Evolutionary conservation across 768 basidiomycete genomes (phyloP).

Genomic region (Suillus variegatus): DNA sequence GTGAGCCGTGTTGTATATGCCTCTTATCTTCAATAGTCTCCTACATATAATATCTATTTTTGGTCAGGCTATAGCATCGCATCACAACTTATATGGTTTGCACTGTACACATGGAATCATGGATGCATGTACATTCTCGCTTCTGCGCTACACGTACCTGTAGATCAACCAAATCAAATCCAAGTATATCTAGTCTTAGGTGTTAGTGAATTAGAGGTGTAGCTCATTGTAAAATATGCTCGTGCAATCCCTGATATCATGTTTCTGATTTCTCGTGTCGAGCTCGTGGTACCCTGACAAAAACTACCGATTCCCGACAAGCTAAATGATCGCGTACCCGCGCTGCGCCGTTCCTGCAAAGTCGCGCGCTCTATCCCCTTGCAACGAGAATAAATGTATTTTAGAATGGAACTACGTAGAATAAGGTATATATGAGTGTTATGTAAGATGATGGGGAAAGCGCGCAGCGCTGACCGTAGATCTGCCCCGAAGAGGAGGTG

Average conservation of each 20-base stretch:
- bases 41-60: constrained; percentile 2
- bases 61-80: background rate
- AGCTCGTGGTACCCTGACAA: too few species aligned
- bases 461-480: too few species aligned
- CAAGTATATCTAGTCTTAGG: background rate
- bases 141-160: background rate
- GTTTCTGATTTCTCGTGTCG: background rate
- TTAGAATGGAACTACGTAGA: too few species aligned
- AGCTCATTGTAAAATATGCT: background rate
- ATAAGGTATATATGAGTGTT: too few species aligned
- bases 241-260: background rate
- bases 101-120: background rate
- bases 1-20: background rate
- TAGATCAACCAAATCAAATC: background rate
- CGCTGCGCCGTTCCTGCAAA: too few species aligned
- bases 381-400: too few species aligned
- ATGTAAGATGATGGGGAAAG: too few species aligned
- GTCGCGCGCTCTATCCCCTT: too few species aligned
- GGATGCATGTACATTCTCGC: background rate
- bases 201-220: background rate
- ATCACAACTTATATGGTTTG: background rate
- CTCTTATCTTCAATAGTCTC: background rate
- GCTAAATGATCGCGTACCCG: too few species aligned
- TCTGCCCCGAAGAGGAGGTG: too few species aligned
- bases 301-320: too few species aligned